Evolutionary conservation across 768 basidiomycete species (phyloP), one percentile per base, ranked within the genome.

Genomic region (Naganishia vishniacii): DNA sequence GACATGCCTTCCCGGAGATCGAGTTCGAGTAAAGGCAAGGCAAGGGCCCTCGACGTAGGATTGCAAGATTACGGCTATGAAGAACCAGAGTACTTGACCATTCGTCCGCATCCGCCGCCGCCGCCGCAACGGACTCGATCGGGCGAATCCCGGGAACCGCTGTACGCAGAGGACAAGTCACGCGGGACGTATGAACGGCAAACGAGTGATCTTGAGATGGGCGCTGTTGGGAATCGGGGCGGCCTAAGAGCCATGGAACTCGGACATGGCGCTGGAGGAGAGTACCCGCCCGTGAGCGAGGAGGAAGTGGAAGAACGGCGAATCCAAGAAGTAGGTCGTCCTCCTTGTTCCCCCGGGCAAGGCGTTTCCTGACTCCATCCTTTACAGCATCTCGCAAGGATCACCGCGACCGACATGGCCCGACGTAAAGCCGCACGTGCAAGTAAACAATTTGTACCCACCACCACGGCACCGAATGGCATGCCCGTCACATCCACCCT

Each of bases 381-480:
- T 40, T 16, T 37, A 12, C 51, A 67, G 65, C 62, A 67, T 51
- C 61, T 67, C 29, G 61, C 65, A 23, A 31, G 32, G 9, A 53
- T 67, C 61, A 45, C 65, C 34, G 65, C 65, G 4, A 42, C 32
- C 16, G 65, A 67, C 51, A 56, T 56, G 42, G 65, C 65, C n/a
- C 65, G 61, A 16, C 65, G 65, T 32, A 61, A 61, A 59, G 65
- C 65, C 18, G 65, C 65, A 37, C 65, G 65, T 16, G 25, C 65
- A n/a, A 62, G 60, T 45, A 62, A 63, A 51, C 44, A 40, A 13
- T 59, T 42, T 31, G 18, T 41, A 16, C 58, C 47, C 7, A 25
- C 45, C 25, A 18, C 58, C 3, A 29, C 32, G 25, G 34, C 20
- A 15, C 6, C 40, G n/a, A 32, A n/a, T 23, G 44, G 44, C 31